A percentile compares a stretch with the other conserved stretches of the same genome.
Evolutionary conservation across 192 early-diverging fungal genomes (phyloP).

Genomic region (Funneliformis mosseae): DNA sequence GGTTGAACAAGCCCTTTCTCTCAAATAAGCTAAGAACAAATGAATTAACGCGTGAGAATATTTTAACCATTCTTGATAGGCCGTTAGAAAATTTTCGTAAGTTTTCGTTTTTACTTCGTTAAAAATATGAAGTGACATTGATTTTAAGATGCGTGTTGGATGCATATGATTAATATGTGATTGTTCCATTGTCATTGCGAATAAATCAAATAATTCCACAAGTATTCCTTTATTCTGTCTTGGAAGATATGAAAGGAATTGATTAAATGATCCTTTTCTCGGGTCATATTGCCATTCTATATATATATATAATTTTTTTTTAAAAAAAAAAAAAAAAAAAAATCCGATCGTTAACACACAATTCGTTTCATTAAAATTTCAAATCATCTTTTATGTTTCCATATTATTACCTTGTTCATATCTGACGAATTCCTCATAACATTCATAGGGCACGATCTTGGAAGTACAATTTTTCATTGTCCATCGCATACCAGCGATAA

Average conservation of each 20-base stretch:
- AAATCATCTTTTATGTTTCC: no score
- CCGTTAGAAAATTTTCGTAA: slow-evolving; percentile 17
- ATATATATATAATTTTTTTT: background rate
- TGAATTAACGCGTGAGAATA: slow-evolving; percentile 28
- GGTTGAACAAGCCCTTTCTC: background rate
- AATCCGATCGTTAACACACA: background rate
- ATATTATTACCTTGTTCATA: slow-evolving; percentile 28
- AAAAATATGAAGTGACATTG: slow-evolving; percentile 5
- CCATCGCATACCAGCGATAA: slow-evolving; percentile 23
- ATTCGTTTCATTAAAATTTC: no score
- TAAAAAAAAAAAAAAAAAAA: background rate
- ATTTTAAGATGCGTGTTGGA: slow-evolving; percentile 25
- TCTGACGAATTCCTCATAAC: slow-evolving; percentile 31
- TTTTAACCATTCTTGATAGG: slow-evolving; percentile 31
- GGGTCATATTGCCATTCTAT: slow-evolving; percentile 32
- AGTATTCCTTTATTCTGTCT: slow-evolving; percentile 10
- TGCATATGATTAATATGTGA: slow-evolving; percentile 32
- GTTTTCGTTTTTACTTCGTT: background rate
- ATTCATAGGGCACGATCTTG: slow-evolving; percentile 14
- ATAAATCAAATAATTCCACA: slow-evolving; percentile 21
- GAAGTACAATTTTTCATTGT: slow-evolving; percentile 10
- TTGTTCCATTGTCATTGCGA: slow-evolving; percentile 1
- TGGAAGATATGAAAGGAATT: slow-evolving; percentile 18
- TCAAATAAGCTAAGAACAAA: slow-evolving; percentile 28
- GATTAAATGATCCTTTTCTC: slow-evolving; percentile 21